Percentiles rank a stretch among this genome's conserved stretches.
Evolutionary conservation across 2,329 filamentous ascomycete species (phyloP).

Genomic region (Aspergillus oerlinghausenensis): DNA sequence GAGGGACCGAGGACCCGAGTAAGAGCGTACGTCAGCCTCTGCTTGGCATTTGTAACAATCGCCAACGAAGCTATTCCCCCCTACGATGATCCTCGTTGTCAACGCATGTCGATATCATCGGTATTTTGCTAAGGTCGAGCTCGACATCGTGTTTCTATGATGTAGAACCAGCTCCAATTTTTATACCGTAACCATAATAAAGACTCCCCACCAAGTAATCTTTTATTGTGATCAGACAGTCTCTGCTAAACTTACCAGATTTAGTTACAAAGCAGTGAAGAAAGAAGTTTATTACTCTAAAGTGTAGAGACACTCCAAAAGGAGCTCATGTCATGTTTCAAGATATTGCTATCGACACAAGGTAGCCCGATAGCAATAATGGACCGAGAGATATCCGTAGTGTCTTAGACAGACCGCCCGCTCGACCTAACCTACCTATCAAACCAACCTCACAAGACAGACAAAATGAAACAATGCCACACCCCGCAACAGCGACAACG

Average conservation of each 20-base stretch:
- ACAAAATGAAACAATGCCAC: neutral
- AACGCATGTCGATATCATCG: neutral
- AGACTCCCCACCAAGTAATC: no score
- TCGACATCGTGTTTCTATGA: neutral
- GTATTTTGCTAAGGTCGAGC: neutral
- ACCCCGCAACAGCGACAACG: neutral
- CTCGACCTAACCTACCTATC: neutral
- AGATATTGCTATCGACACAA: neutral
- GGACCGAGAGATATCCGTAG: neutral
- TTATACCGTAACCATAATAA: neutral
- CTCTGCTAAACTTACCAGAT: no score
- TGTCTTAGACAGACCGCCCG: neutral
- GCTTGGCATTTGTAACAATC: neutral
- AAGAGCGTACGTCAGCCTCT: neutral
- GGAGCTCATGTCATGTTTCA: no score
- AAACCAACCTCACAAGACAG: neutral
- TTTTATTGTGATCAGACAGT: no score
- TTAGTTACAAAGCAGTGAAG: no score
- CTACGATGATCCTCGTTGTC: neutral
- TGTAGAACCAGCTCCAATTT: neutral
- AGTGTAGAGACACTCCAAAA: no score
- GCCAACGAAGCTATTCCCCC: neutral
- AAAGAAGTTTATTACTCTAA: no score
- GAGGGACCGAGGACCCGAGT: neutral
- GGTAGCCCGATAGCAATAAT: neutral